Base-by-base conservation (phyloP, 768 basidiomycete genomes). In the Cubamyces lactineus region DNA sequence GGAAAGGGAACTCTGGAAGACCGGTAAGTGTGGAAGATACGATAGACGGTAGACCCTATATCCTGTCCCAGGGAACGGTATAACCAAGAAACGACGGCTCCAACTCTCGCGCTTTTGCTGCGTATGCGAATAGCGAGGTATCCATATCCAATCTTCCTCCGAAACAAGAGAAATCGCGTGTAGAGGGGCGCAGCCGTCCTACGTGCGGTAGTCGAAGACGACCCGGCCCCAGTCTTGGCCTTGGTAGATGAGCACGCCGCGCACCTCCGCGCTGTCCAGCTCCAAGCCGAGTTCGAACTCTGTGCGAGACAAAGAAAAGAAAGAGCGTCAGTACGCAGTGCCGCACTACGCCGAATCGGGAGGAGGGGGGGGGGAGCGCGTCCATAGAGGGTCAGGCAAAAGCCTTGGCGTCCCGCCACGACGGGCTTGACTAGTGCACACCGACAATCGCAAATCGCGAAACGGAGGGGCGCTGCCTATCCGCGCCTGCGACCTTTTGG, bases 211-310 rank as follows among this genome's bases (percentile, higher is more conserved):
- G 65, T 85, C 83, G 65, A 85, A 85, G 57, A 83, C 87, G 48
- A 78, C 88, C 71, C 88, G 84, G 69, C 91, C 90, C 88, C 90
- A 92, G 73, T 93, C 92, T 64, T 87, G 82, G 13, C 85, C 85
- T 55, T 89, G 84, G 69, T 87, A 87, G 48, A 92, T 73, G 61
- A 93, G 72, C 60, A 91, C 86, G 21, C 91, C 92, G 59, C 92
- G 87, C 69, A 94, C 91, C 77, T 94, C 92, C 58, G 88, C 91
- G 65, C 91, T 91, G 72, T 94, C 91, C 68, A 94, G 75, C 75
- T 92, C 92, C 62, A 94, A 75, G 8, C 88, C 92, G 3, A 94
- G 83, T 72, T 93, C 91, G 66, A 93, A 94, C 71, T 93, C 91
- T 92, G 68, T n/a, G n/a, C n/a, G n/a, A n/a, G n/a, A n/a, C n/a